phyloP scores from a whole-genome alignment of 2,329 filamentous ascomycete species.

The Botrytis cinerea region DNA sequence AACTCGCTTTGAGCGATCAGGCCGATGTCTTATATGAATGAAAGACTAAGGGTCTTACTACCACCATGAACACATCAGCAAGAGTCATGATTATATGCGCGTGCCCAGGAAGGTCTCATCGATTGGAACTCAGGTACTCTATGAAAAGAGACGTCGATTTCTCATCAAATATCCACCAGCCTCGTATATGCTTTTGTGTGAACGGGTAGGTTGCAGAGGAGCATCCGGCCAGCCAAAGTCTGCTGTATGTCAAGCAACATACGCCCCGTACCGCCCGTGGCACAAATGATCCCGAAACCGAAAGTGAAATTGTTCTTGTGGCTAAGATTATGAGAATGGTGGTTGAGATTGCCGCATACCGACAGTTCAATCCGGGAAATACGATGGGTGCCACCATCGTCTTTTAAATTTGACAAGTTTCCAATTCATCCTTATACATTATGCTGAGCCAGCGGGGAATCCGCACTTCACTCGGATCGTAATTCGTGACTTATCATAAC shows the following conservation, averaged over 20 bases:
- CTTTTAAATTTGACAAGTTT: neutral
- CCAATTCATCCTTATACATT: neutral
- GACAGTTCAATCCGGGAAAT: neutral
- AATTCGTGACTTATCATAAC: constrained; percentile 13
- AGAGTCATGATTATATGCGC: constrained; percentile 16
- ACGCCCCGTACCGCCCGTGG: constrained; percentile 19
- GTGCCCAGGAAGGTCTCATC: constrained; percentile 19
- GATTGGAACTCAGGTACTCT: constrained; percentile 9
- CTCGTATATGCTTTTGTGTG: constrained; percentile 15
- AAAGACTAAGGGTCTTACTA: constrained; percentile 18
- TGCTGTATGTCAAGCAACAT: constrained; percentile 19
- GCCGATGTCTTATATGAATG: constrained; percentile 18
- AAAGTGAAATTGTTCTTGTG: constrained; percentile 13
- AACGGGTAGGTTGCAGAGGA: constrained; percentile 15
- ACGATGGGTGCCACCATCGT: neutral
- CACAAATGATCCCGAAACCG: constrained; percentile 21
- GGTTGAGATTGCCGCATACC: constrained; percentile 13
- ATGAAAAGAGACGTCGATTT: constrained; percentile 1
- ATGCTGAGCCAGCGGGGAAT: neutral
- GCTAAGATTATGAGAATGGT: constrained; percentile 2
- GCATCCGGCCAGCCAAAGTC: constrained; percentile 23
- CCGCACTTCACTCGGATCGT: neutral
- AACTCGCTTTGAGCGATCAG: constrained; percentile 19
- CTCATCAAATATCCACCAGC: constrained; percentile 3
- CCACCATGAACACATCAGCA: constrained; percentile 22